Base-by-base conservation (phyloP, 2,329 filamentous ascomycete species). In the Myriosclerotinia scirpicola region DNA sequence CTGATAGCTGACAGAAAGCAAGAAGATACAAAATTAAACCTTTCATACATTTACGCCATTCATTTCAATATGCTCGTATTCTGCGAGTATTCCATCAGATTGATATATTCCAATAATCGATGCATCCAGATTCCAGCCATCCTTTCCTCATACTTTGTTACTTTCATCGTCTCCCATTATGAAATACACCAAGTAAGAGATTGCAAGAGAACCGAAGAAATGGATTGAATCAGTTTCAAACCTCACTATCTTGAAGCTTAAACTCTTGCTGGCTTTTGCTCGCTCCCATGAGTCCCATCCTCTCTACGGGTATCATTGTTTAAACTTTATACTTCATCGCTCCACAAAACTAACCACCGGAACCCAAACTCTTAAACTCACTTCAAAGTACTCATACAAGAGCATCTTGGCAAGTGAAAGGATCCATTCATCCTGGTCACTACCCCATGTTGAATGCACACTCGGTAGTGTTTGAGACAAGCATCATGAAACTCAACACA, bases 401-500 rank as follows among this genome's bases (percentile, higher is more conserved):
- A 22, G 14, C 53, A 14, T 38, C 58, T 60, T 60, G 58, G 58
- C 58, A 50, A 50, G 44, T 36, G 9, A 9, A 11, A n/a, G 20
- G 34, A 54, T 26, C 34, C 44, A 3, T 36, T 50, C 20, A 60
- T 38, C 52, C 50, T 55, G 22, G 26, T 38, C 17, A 14, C n/a
- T 20, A 36, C 53, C 44, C 54, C 64, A 53, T 52, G 64, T 65
- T 17, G 12, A 15, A 20, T 40, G 42, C 40, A 56, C 12, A 36
- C 22, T 60, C 54, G 55, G 64, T 61, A 54, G 64, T 53, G 64
- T 65, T 65, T 65, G 46, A 53, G 40, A 60, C 54, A 22, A 53
- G 64, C 46, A 65, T 65, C 5, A 53, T 65, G 64, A 65, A 65
- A 65, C 64, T 36, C 36, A 34, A 22, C 15, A 46, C 64, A 60